Evolutionary conservation across 805 yeast species (phyloP).

Genomic region (Barnettozyma sp.): DNA sequence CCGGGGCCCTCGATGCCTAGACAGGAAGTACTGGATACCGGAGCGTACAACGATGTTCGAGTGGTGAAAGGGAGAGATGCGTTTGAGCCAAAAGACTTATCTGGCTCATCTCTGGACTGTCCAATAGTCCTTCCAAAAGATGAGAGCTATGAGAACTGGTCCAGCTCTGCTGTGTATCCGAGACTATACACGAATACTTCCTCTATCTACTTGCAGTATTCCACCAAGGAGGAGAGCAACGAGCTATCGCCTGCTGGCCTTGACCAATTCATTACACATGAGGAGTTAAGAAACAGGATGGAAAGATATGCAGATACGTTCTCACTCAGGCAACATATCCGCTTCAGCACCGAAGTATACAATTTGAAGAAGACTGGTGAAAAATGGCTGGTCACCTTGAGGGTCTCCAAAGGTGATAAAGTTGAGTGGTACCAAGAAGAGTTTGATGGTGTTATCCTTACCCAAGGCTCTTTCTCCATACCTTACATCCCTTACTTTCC

Average conservation of each 20-base stretch:
- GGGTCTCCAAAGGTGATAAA: slow-evolving; percentile 12
- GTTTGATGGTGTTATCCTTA: slow-evolving; percentile 52
- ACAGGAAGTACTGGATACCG: slow-evolving; percentile 30
- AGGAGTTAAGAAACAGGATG: slow-evolving; percentile 29
- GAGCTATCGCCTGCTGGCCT: slow-evolving; percentile 18
- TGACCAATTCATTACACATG: slow-evolving; percentile 33
- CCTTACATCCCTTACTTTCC: slow-evolving; percentile 47
- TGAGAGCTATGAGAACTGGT: slow-evolving; percentile 31
- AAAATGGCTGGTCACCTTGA: slow-evolving; percentile 34
- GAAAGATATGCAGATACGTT: slow-evolving; percentile 25
- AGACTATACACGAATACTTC: slow-evolving; percentile 36
- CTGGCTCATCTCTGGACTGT: slow-evolving; percentile 13
- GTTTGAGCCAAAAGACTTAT: slow-evolving; percentile 15
- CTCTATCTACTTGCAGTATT: slow-evolving; percentile 20
- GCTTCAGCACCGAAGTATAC: slow-evolving; percentile 37
- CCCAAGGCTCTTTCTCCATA: slow-evolving; percentile 51
- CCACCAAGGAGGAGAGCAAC: slow-evolving; percentile 26
- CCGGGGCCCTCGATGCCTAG: slow-evolving; percentile 22
- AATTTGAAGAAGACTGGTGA: slow-evolving; percentile 25
- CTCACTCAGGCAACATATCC: slow-evolving; percentile 27
- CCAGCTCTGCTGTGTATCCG: slow-evolving; percentile 29
- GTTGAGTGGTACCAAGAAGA: slow-evolving; percentile 39
- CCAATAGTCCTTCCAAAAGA: slow-evolving; percentile 21
- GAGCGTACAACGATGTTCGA: slow-evolving; percentile 29
- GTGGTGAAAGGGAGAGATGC: slow-evolving; percentile 22